Base-by-base conservation (phyloP, 257 asterid genomes). In the Jaltomata sinuosa region DNA sequence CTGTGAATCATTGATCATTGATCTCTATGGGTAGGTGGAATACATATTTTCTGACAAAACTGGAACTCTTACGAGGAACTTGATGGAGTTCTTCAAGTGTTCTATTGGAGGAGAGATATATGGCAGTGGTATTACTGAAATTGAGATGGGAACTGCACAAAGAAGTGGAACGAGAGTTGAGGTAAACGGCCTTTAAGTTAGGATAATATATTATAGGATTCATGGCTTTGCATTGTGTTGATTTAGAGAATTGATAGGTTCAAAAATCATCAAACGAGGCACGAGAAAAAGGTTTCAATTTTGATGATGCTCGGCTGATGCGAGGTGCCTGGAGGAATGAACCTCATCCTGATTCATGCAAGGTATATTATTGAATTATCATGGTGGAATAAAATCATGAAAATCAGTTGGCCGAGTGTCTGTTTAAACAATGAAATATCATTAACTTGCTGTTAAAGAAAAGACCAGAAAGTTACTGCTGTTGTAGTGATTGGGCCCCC, bases 1-100 rank as follows among this genome's bases (percentile, higher is more conserved):
- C 78, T 64, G 61, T 82, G 42, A 81, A 86, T 82, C 82, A 82
- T 85, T 87, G 45, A 79, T 65, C 77, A 40, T 31, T 52, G 55
- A 72, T 87, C 55, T 90, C 40, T 85, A 79, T 83, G 84, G 85
- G 82, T 90, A 97, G 99, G 99, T 97, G 91, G 99, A 97, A 84
- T 97, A 95, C 86, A 95, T 97, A 83, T 97, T 97, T 89, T 97
- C 99, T 65, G 99, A 97, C 89, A 97, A 97, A 91, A 97, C 99
- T 80, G 99, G 99, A 84, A 97, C 99, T 67, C 89, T 97, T 85
- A 97, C 99, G 2, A 91, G 99, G 89, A 97, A 97, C 85, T 90
- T 95, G 88, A 97, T 97, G 99, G 99, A 97, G 89, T 97, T 97
- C 84, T 97, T 97, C 85, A 97, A 97, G 86, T 97, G 99, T 88